These are phyloP conservation scores for Melastoma malabathricum DNA, from an alignment of 345 rosid genomes.

Conservation along the genomic window DNA sequence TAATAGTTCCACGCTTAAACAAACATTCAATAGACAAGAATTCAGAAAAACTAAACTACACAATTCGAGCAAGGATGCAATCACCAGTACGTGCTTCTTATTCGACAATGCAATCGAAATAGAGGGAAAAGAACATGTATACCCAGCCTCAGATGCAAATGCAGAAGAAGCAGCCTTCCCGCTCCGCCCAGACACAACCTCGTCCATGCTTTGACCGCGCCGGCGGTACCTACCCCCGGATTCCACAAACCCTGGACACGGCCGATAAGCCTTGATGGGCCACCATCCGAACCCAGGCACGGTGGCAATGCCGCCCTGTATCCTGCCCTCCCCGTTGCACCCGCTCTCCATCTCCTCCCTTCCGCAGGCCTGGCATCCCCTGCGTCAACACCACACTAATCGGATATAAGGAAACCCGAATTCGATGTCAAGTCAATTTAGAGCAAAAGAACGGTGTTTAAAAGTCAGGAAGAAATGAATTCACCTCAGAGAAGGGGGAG, in stretches of 20 bases:
- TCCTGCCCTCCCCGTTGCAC: slow-evolving; percentile 87
- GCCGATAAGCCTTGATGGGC: slow-evolving; percentile 94
- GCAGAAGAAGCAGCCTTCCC: slow-evolving; percentile 9
- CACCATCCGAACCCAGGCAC: slow-evolving; percentile 98
- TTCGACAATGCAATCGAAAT: no score
- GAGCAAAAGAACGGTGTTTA: no score
- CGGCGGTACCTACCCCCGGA: slow-evolving; percentile 75
- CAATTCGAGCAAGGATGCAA: no score
- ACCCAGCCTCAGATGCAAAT: slow-evolving; percentile 22
- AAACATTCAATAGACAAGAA: no score
- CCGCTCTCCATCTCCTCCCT: slow-evolving; percentile 67
- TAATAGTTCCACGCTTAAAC: no score
- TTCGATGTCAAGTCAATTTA: no score
- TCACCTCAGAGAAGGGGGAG: no score
- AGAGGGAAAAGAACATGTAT: neutral
- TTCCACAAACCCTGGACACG: slow-evolving; percentile 78
- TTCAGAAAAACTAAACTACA: no score
- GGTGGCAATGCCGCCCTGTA: slow-evolving; percentile 94
- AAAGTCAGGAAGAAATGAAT: no score
- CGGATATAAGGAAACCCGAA: no score
- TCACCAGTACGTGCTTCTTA: no score
- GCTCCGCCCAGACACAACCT: slow-evolving; percentile 55
- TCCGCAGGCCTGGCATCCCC: slow-evolving; percentile 80
- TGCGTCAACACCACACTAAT: slow-evolving; percentile 7
- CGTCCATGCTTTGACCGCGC: slow-evolving; percentile 89